Evolutionary conservation across 2,329 filamentous ascomycete species (phyloP).

Genomic region (Microdochium nivale): DNA sequence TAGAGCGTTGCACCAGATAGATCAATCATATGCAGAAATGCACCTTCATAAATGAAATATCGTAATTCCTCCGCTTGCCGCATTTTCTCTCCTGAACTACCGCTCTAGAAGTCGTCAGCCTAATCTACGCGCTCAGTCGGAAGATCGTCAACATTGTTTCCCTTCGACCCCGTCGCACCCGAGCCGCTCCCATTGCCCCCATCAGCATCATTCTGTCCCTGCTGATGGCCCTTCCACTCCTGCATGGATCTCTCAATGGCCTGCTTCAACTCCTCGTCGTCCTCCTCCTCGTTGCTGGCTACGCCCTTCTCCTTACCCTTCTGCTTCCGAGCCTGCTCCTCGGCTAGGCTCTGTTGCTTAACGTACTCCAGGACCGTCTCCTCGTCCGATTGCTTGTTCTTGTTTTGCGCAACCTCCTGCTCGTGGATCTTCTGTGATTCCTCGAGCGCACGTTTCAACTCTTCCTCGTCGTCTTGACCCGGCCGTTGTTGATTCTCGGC

Average conservation of each 20-base stretch:
- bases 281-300: slow-evolving; percentile 23
- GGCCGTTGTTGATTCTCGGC: slow-evolving; percentile 9
- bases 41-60: too few relatives aligned
- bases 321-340: slow-evolving; percentile 44
- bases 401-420: slow-evolving; percentile 31
- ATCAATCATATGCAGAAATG: too few relatives aligned
- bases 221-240: slow-evolving; percentile 11
- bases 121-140: neutral
- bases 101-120: neutral
- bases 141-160: neutral
- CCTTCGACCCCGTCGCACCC: neutral
- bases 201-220: neutral
- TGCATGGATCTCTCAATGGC: slow-evolving; percentile 49
- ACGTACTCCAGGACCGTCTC: slow-evolving; percentile 69
- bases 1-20: too few relatives aligned
- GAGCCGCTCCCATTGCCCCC: neutral
- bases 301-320: slow-evolving; percentile 24
- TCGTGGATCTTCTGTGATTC: slow-evolving; percentile 36
- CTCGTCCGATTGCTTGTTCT: slow-evolving; percentile 50
- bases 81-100: too few relatives aligned
- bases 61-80: too few relatives aligned
- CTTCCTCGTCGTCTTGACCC: slow-evolving; percentile 27
- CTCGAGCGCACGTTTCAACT: slow-evolving; percentile 37
- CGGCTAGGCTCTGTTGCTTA: slow-evolving; percentile 65
- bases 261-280: slow-evolving; percentile 46